phyloP scores from a whole-genome alignment of 2,329 filamentous ascomycete species.

The Bipolaris victoriae region DNA sequence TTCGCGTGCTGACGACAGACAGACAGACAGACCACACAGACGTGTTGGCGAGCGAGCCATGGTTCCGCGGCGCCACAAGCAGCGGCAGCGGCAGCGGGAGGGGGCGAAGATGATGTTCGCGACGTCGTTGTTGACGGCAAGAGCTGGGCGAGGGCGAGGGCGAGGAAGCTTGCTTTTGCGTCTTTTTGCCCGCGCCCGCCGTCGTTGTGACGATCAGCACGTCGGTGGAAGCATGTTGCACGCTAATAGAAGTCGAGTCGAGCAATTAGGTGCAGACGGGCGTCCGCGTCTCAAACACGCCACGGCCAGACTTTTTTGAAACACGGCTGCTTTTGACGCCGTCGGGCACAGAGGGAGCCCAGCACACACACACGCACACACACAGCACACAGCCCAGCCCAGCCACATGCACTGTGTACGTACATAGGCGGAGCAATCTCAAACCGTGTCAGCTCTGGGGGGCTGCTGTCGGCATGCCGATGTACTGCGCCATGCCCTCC shows the following conservation, averaged over 20 bases:
- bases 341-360: slow-evolving; percentile 2
- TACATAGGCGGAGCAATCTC: slow-evolving; percentile 1
- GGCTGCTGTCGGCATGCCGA: slow-evolving; percentile 15
- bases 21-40: slow-evolving; percentile 23
- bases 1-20: slow-evolving; percentile 22
- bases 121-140: background rate
- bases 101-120: background rate
- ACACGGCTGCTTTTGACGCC: background rate
- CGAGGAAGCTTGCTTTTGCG: background rate
- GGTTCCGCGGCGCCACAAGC: slow-evolving; percentile 14
- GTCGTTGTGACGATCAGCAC: background rate
- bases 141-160: background rate
- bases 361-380: background rate
- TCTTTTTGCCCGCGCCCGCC: background rate
- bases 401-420: background rate
- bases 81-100: background rate
- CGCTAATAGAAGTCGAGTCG: background rate
- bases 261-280: background rate
- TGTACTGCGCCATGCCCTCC: slow-evolving; percentile 6
- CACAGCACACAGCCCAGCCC: background rate
- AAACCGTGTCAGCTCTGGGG: slow-evolving; percentile 10
- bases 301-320: background rate
- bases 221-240: background rate
- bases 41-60: background rate
- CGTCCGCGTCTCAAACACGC: background rate